Base-by-base conservation (phyloP, 2,329 filamentous ascomycete genomes). In the Scleromitrula shiraiana region DNA sequence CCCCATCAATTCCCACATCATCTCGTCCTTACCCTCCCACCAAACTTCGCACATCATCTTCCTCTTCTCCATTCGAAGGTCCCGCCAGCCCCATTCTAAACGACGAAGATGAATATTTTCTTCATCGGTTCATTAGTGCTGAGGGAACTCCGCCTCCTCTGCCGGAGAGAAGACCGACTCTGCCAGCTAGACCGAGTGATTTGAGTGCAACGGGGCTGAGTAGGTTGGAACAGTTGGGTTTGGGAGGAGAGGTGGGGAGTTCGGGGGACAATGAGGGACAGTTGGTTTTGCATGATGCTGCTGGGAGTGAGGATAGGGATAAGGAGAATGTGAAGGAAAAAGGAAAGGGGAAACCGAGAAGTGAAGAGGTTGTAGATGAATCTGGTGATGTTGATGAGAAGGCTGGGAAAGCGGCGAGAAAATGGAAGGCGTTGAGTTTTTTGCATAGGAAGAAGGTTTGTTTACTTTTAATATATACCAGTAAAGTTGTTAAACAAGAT, bases 91-190 rank as follows among this genome's bases (percentile, higher is more conserved):
- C 74, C 1, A 65, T 83, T 24, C 70, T 83, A 37, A 68, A 73
- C 51, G 67, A 68, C 36, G 75, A 77, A 32, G 78, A 83, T 61
- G 76, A 81, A 64, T 63, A 66, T 15, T 83, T 82, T 63, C 69
- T 83, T 38, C 68, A 74, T 59, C 70, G 69, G 30, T 70, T 83
- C 38, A 71, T 80, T 8, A 69, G 72, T 33, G 70, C 65, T 10
- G 67, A 70, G 15, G 69, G 70, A 9, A 65, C 66, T 1, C 69
- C 70, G 12, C 78, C 78, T 2, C 72, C 77, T 0, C 66, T 82
- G 7, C 79, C 80, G 0, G 44, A 55, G 19, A 38, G 55, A 12
- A 50, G 50, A 32, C 42, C 53, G 7, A 54, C 54, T 30, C n/a
- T 47, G 4, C 37, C 45, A 5, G 5, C 10, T 20, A 41, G 45